Evolutionary conservation across 2,329 filamentous ascomycete species (phyloP).

Genomic region (Aspergillus cejpii): DNA sequence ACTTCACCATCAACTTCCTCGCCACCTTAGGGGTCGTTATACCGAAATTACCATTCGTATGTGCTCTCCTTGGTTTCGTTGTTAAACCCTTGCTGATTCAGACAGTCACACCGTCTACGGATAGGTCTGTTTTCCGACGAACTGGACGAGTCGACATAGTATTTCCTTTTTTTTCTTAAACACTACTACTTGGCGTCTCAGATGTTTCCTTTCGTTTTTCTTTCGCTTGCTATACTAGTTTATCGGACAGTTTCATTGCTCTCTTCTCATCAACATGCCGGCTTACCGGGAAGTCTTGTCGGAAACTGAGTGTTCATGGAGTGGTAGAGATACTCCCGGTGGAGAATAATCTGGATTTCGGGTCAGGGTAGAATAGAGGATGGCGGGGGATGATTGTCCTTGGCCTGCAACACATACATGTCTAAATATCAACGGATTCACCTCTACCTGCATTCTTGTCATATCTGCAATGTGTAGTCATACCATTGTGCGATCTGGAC

Average conservation of each 20-base stretch:
- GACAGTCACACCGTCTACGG: constrained; percentile 70
- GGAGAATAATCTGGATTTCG: constrained; percentile 17
- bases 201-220: constrained; percentile 5
- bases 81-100: constrained; percentile 24
- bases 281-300: neutral
- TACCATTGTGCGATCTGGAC: too few species aligned
- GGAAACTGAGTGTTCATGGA: neutral
- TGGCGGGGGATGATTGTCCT: neutral
- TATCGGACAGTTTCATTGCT: neutral
- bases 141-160: constrained; percentile 52
- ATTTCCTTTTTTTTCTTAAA: constrained; percentile 11
- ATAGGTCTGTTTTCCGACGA: constrained; percentile 66
- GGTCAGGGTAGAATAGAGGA: neutral
- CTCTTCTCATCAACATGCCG: neutral
- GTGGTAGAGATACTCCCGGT: neutral
- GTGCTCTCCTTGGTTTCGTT: constrained; percentile 37
- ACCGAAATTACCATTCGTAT: constrained; percentile 88
- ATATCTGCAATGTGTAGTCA: too few species aligned
- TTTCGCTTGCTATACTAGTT: neutral
- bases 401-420: neutral
- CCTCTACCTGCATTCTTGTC: neutral
- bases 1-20: constrained; percentile 95
- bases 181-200: constrained; percentile 7
- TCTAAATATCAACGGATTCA: too few species aligned
- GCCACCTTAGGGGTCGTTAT: constrained; percentile 90